A percentile compares a stretch with the other conserved stretches of the same genome.
These are phyloP conservation scores for Nicotiana benthamiana DNA, from an alignment of 257 asterid genomes.

Conservation along the genomic window DNA sequence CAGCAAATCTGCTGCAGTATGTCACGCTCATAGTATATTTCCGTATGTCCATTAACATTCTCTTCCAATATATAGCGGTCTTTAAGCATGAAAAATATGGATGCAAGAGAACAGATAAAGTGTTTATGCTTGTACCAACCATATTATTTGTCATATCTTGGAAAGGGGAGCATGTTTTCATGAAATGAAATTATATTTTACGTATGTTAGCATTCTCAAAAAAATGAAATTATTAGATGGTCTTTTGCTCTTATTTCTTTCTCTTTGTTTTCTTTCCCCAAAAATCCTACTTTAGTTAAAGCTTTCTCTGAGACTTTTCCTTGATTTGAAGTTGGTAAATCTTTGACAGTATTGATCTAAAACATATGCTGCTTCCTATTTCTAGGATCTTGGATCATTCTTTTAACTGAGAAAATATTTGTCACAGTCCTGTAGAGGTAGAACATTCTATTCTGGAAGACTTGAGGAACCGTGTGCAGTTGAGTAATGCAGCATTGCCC, in stretches of 20 bases:
- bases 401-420: constrained; percentile 7
- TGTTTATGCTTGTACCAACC: neutral
- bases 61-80: neutral
- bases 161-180: neutral
- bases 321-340: neutral
- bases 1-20: neutral
- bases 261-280: neutral
- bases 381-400: neutral
- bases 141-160: neutral
- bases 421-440: constrained; percentile 69
- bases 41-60: neutral
- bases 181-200: neutral
- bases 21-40: neutral
- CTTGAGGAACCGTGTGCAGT: constrained; percentile 87
- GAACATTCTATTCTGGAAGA: constrained; percentile 94
- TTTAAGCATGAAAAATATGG: neutral
- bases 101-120: neutral
- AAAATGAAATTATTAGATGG: neutral
- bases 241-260: neutral
- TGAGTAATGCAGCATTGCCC: constrained; percentile 69
- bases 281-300: neutral
- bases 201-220: too few species aligned
- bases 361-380: neutral
- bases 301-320: neutral
- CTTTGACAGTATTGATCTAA: neutral